Percentiles rank a stretch among this genome's conserved stretches.
Evolutionary conservation across 108 stramenopile genomes (phyloP).

Genomic region (Epipyxis sp.): DNA sequence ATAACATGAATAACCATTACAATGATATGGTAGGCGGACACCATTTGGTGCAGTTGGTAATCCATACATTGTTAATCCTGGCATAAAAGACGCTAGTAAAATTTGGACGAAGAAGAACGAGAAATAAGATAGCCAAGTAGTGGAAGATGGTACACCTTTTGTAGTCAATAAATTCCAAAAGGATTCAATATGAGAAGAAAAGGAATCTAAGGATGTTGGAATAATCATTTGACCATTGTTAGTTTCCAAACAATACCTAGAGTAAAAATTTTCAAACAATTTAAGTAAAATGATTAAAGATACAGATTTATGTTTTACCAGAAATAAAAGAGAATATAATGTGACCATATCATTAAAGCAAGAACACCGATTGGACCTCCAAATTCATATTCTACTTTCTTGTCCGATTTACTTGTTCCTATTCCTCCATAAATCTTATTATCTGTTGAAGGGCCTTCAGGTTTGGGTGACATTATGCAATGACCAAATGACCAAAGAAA

Average conservation of each 20-base stretch:
- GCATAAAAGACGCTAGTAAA: slow-evolving; percentile 11
- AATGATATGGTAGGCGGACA: neutral
- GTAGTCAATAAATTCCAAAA: neutral
- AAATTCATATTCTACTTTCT: neutral
- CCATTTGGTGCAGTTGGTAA: slow-evolving; percentile 4
- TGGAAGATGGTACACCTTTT: neutral
- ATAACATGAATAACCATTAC: slow-evolving; percentile 15
- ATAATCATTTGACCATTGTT: neutral
- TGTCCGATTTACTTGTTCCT: neutral
- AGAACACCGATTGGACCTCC: slow-evolving; percentile 5
- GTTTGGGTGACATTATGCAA: too few relatives aligned
- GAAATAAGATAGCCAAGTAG: neutral
- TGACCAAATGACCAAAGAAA: too few relatives aligned
- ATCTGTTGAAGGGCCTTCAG: neutral
- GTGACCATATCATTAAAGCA: slow-evolving; percentile 19
- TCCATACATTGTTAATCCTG: neutral
- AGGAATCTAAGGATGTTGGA: neutral
- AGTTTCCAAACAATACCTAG: slow-evolving; percentile 15
- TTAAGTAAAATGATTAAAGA: neutral
- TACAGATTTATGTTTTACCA: too few relatives aligned
- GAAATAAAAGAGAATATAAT: slow-evolving; percentile 20
- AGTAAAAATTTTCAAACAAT: neutral
- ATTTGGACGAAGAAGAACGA: slow-evolving; percentile 22
- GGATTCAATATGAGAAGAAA: neutral
- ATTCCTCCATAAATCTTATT: too few relatives aligned